Conservation (phyloP, 768 basidiomycete species). For the Mycena metata region DNA sequence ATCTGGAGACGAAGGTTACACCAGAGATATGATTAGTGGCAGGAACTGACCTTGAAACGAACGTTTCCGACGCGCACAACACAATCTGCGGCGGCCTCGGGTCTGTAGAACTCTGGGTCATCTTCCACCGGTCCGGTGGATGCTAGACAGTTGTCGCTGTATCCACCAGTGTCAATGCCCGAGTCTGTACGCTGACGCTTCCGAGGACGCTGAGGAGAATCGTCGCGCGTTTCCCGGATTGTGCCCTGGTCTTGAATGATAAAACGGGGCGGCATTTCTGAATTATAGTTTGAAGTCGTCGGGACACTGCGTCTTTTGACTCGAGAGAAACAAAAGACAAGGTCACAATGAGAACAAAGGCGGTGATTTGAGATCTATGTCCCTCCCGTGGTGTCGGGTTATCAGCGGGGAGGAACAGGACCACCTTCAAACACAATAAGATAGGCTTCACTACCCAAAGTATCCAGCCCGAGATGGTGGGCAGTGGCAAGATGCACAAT, state of each 20-base stretch:
- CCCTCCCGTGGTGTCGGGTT: neutral
- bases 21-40: too few relatives aligned
- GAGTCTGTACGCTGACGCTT: constrained; percentile 48
- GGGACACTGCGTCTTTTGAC: constrained; percentile 22
- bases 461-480: too few relatives aligned
- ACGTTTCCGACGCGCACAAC: constrained; percentile 59
- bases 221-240: constrained; percentile 48
- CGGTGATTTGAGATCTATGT: constrained; percentile 10
- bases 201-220: constrained; percentile 32
- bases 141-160: constrained; percentile 24
- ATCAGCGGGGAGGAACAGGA: too few relatives aligned
- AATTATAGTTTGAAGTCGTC: constrained; percentile 2
- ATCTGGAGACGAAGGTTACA: constrained; percentile 5
- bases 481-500: too few relatives aligned
- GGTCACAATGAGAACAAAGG: constrained; percentile 27
- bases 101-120: constrained; percentile 57
- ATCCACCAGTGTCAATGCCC: constrained; percentile 41
- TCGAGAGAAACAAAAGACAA: constrained; percentile 31
- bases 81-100: constrained; percentile 52
- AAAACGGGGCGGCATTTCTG: constrained; percentile 41
- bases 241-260: constrained; percentile 51
- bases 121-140: constrained; percentile 37
- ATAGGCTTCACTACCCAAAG: too few relatives aligned
- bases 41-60: constrained; percentile 61
- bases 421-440: too few relatives aligned